Base-by-base conservation (phyloP, 495 filamentous ascomycete species). In the Xylona heveae region DNA sequence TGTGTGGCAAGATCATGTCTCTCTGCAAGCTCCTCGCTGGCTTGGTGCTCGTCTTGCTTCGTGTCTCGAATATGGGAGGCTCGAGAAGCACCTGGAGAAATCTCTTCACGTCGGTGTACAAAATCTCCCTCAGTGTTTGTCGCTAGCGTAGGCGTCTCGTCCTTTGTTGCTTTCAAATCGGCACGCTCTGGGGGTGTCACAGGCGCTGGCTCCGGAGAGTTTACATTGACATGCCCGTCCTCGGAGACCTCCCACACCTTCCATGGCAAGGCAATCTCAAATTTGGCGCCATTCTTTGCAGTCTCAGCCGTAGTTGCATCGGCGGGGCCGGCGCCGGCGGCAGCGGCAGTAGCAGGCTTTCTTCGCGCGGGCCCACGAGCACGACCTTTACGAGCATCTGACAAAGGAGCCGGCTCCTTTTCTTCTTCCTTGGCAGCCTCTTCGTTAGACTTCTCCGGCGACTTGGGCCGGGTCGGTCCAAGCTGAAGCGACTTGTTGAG, bases 321-420 rank as follows among this genome's bases (percentile, higher is more conserved):
- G n/a, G n/a, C n/a, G n/a, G 36, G 22, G 35, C 42, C 32, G 2
- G 33, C 27, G n/a, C 28, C 20, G 14, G 13, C 23, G 14, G 36
- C 36, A 3, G 53, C 42, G 24, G 49, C 45, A 16, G 39, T 52
- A 7, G 61, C 66, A n/a, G 70, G 71, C 55, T 73, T 75, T 47
- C 88, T 61, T 37, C 88, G 66, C 41, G 76, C 71, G 5, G 88
- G 88, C 15, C 88, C 90, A 40, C 78, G 74, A 12, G 88, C 88
- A 35, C 88, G 60, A 9, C 82, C 70, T 55, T 95, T 95, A 33
- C 90, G 63, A 19, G 82, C 80, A 55, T 95, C 88, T 21, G 55
- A 61, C 19, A 97, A 53, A 8, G 82, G 80, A 12, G 60, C 67
- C 50, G 83, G 85, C 45, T 85, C 71, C 41, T 63, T 62, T 3